A percentile compares a stretch with the other conserved stretches of the same genome.
Conservation (phyloP, 2,329 filamentous ascomycete species). For the Alternaria ventricosa region DNA sequence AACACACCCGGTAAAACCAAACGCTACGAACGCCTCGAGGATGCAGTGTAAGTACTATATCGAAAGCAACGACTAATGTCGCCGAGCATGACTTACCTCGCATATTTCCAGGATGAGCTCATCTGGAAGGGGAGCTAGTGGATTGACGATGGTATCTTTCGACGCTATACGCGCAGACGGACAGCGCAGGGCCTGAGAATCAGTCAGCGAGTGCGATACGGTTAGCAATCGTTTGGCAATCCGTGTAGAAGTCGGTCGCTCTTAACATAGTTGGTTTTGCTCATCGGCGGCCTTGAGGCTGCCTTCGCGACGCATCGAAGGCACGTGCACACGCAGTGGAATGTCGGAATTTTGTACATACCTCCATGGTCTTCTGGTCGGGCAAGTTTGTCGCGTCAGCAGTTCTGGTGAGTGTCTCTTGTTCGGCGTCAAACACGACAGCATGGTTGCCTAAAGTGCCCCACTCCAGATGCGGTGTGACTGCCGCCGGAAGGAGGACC, state of each 20-base stretch:
- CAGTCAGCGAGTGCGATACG: background rate
- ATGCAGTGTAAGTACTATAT: no score
- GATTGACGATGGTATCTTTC: background rate
- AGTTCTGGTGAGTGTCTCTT: background rate
- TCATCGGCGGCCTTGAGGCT: background rate
- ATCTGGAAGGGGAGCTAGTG: background rate
- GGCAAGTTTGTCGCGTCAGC: background rate
- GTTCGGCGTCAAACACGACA: background rate
- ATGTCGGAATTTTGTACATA: background rate
- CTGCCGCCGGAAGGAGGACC: background rate
- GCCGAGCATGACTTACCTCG: background rate
- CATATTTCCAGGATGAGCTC: background rate
- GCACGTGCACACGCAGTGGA: background rate
- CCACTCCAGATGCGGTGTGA: background rate
- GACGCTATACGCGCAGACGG: background rate
- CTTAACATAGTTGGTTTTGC: rapidly evolving
- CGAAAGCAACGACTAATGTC: no score
- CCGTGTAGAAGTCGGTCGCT: background rate
- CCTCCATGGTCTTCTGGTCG: background rate
- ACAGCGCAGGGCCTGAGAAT: background rate
- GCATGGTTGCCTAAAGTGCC: background rate
- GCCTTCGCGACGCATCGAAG: background rate
- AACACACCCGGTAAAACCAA: background rate
- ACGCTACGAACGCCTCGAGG: no score
- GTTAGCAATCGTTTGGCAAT: no score